Base-by-base conservation (phyloP, 768 basidiomycete species). In the Panaeolus papilionaceus region DNA sequence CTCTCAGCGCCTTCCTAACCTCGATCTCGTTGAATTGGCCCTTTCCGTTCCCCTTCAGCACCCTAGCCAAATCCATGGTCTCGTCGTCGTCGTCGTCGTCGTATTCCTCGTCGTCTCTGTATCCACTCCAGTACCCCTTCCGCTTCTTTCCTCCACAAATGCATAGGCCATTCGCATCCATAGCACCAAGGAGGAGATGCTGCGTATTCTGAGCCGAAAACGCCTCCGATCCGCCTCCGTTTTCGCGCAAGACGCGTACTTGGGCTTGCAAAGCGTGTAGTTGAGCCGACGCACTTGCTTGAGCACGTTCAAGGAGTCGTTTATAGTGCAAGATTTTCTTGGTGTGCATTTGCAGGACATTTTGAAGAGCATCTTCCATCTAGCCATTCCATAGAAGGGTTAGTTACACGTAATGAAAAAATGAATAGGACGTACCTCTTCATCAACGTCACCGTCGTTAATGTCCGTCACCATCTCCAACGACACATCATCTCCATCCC, bases 201-300 rank as follows among this genome's bases (percentile, higher is more conserved):
- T 75, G 67, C 11, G 68, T 63, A n/a, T 75, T 69, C 26, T 65
- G 68, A 14, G 68, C 67, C 67, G 72, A 70, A 54, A 63, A 68
- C 64, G 63, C 69, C 45, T 72, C 68, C 16, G 70, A 72, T 44
- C 77, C 67, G 68, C 78, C 83, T 0, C 54, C 54, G 14, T 58
- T 58, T 12, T 80, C 78, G 49, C 91, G 87, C 38, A 95, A 80
- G 33, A 92, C 81, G 12, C 88, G 83, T 3, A 94, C 81, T 73
- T 95, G 92, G 1, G 93, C 93, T 77, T 95, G 93, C 0, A 96
- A 80, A 0, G 94, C 93, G 72, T 95, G 93, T 1, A 95, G 81
- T 72, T 95, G 94, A 1, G 93, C 90, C 0, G 93, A 92, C 1
- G 91, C 84, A 9, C 89, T 88, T 2, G 90, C 88, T 71, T 95